Evolutionary conservation across 768 basidiomycete species (phyloP).

Genomic region (Calocera cornea): DNA sequence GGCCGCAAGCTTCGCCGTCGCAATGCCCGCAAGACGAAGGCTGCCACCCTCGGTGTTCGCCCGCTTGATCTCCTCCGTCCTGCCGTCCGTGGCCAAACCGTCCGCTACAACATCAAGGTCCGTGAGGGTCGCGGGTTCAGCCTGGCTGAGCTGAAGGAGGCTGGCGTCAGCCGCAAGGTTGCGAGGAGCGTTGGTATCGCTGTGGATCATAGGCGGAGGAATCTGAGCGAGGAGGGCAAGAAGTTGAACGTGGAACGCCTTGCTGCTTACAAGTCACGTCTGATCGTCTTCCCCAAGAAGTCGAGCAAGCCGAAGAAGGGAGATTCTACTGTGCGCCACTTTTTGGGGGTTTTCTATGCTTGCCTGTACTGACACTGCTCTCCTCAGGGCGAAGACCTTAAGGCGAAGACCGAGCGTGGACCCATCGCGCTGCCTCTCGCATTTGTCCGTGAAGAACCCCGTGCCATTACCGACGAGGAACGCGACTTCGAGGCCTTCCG

Average conservation of each 20-base stretch:
- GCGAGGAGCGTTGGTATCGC: slow-evolving; percentile 86
- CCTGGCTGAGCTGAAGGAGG: slow-evolving; percentile 84
- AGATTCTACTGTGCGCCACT: slow-evolving; percentile 64
- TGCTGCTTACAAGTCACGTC: slow-evolving; percentile 78
- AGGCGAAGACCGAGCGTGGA: slow-evolving; percentile 56
- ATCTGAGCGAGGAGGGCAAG: slow-evolving; percentile 94
- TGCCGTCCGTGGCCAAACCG: slow-evolving; percentile 89
- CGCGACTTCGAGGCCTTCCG: slow-evolving; percentile 78
- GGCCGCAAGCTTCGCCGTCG: slow-evolving; percentile 94
- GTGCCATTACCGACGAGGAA: slow-evolving; percentile 85
- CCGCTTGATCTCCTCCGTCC: slow-evolving; percentile 86
- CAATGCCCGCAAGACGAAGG: slow-evolving; percentile 81
- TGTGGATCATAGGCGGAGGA: slow-evolving; percentile 93
- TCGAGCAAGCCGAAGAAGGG: slow-evolving; percentile 90
- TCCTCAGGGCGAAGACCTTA: slow-evolving; percentile 65
- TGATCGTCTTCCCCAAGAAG: slow-evolving; percentile 97
- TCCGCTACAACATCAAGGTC: slow-evolving; percentile 96
- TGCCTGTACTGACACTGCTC: slow-evolving; percentile 10
- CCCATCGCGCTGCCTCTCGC: slow-evolving; percentile 52
- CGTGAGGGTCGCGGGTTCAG: slow-evolving; percentile 98
- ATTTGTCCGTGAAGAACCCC: slow-evolving; percentile 65
- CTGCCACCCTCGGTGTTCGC: slow-evolving; percentile 78
- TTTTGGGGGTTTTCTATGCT: slow-evolving; percentile 5
- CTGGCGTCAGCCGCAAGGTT: slow-evolving; percentile 86
- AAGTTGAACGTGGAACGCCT: slow-evolving; percentile 87